Conservation (phyloP, 176 grass and related monocot species). For the Aegilops tauschii region DNA sequence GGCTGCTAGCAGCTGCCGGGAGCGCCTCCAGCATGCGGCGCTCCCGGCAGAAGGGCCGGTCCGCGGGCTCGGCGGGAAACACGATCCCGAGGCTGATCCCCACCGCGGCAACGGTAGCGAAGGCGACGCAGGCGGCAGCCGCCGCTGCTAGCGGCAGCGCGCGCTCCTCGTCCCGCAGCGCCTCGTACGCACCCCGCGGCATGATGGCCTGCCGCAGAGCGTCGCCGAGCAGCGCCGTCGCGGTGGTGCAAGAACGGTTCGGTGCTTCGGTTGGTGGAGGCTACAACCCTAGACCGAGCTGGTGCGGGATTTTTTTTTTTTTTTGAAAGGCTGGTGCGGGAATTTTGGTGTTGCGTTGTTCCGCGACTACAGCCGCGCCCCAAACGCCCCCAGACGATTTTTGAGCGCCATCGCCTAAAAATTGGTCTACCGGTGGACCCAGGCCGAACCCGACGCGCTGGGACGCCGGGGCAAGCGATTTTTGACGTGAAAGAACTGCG, state of each 20-base stretch:
- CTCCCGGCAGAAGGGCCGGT: constrained; percentile 86
- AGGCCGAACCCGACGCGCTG: no score
- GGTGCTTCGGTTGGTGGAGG: neutral
- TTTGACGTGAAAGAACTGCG: no score
- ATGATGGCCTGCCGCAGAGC: constrained; percentile 87
- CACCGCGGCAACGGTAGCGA: constrained; percentile 37
- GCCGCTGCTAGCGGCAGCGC: constrained; percentile 46
- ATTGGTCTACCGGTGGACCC: no score
- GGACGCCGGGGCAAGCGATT: no score
- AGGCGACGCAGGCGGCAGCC: constrained; percentile 37
- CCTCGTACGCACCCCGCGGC: constrained; percentile 61
- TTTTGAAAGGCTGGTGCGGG: neutral
- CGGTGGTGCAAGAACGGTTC: neutral
- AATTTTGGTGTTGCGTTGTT: neutral
- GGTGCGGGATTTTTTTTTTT: neutral
- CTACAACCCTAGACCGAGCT: constrained; percentile 41
- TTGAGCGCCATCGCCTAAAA: no score
- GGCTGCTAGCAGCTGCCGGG: constrained; percentile 52
- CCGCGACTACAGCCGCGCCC: no score
- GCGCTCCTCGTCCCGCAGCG: constrained; percentile 65
- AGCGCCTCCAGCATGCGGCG: constrained; percentile 70
- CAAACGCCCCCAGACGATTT: no score
- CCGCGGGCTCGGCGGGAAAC: constrained; percentile 62
- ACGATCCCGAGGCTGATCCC: constrained; percentile 78
- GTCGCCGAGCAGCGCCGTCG: constrained; percentile 68